These are phyloP conservation scores for Mucuna pruriens DNA, from an alignment of 306 rosid species.

Conservation along the genomic window DNA sequence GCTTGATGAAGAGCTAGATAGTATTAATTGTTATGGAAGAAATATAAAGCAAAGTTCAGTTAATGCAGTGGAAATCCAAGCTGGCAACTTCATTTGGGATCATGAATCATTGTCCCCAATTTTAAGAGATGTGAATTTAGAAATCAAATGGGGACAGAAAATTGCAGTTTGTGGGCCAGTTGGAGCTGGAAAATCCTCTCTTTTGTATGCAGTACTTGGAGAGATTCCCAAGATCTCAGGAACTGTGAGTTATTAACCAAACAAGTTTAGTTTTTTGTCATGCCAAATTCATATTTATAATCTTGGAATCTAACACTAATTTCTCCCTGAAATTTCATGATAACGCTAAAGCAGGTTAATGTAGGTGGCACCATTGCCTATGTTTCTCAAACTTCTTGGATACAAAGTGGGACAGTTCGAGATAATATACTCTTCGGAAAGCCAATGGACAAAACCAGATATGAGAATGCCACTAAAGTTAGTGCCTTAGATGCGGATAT, in stretches of 20 bases:
- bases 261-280: background rate
- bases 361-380: background rate
- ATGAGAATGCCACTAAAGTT: background rate
- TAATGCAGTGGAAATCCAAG: background rate
- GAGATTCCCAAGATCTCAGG: conserved; percentile 13
- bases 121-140: background rate
- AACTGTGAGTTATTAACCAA: background rate
- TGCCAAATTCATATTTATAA: background rate
- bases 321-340: background rate
- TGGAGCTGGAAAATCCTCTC: conserved; percentile 13
- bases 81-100: conserved; percentile 2
- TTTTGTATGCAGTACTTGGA: conserved; percentile 8
- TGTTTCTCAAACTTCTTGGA: conserved; percentile 18
- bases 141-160: conserved; percentile 3
- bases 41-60: background rate
- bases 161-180: conserved; percentile 12
- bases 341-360: background rate
- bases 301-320: background rate
- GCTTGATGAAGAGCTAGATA: background rate
- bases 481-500: conserved; percentile 7
- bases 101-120: background rate
- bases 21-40: background rate
- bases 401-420: conserved; percentile 10
- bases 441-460: background rate
- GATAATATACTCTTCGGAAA: conserved; percentile 3